A percentile compares a stretch with the other conserved stretches of the same genome.
phyloP scores from a whole-genome alignment of 371 early-diverging fungal species.

The Chytridium lagenaria region DNA sequence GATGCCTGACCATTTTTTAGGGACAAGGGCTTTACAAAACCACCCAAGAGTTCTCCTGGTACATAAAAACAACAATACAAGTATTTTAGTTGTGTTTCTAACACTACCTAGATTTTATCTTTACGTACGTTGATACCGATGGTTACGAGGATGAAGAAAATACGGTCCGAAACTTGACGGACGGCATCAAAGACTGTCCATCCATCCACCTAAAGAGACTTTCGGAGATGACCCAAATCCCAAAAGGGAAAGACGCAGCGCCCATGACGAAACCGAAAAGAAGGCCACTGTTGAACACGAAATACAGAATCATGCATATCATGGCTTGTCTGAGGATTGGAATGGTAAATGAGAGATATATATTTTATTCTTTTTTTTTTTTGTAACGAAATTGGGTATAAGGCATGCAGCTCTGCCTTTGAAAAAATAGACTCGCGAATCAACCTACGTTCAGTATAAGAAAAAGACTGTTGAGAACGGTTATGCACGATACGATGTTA shows the following conservation, averaged over 20 bases:
- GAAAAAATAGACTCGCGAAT: background rate
- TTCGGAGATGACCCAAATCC: too few species aligned
- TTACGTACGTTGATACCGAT: constrained; percentile 40
- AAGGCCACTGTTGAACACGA: constrained; percentile 20
- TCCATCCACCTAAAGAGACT: background rate
- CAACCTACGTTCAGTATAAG: background rate
- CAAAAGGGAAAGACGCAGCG: background rate
- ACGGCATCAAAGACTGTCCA: constrained; percentile 3
- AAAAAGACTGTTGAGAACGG: constrained; percentile 2
- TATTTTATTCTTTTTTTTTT: too few species aligned
- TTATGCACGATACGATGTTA: constrained; percentile 48
- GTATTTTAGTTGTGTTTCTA: too few species aligned
- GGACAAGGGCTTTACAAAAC: too few species aligned
- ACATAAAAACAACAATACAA: too few species aligned
- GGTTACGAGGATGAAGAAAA: constrained; percentile 34
- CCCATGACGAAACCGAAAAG: background rate
- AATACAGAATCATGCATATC: constrained; percentile 43
- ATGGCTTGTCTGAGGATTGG: constrained; percentile 43
- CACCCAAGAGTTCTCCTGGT: too few species aligned
- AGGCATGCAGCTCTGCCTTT: too few species aligned
- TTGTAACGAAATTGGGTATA: too few species aligned
- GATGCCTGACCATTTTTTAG: too few species aligned
- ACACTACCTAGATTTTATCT: constrained; percentile 33
- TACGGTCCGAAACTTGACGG: constrained; percentile 22
- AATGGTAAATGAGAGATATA: too few species aligned